Evolutionary conservation across 192 early-diverging fungal species (phyloP), one percentile per base, ranked within the genome.

Genomic region (Bifiguratus adelaidae): DNA sequence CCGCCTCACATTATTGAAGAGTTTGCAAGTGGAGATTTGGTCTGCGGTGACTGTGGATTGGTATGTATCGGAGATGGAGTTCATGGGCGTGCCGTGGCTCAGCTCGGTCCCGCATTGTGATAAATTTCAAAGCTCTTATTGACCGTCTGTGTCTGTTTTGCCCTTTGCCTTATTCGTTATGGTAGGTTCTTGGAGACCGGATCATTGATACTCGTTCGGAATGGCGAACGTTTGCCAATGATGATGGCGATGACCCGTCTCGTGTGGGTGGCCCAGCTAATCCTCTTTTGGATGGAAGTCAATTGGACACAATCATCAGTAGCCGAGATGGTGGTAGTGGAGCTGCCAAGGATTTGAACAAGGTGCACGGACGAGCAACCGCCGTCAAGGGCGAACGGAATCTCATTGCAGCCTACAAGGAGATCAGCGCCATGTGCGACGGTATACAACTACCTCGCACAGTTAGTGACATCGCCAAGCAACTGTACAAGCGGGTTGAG

Each of bases 151-250:
- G n/a, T n/a, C n/a, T n/a, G n/a, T n/a, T n/a, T n/a, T n/a, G n/a
- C n/a, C n/a, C n/a, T n/a, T n/a, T n/a, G n/a, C n/a, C n/a, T n/a
- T n/a, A n/a, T n/a, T n/a, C n/a, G n/a, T n/a, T n/a, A n/a, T n/a
- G n/a, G n/a, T n/a, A n/a, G n/a, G n/a, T n/a, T n/a, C 72, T 96
- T 2, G 87, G 86, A 11, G 80, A 92, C 54, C 74, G 91, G 15
- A 79, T 96, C 52, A 91, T 92, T 48, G 90, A 90, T 58, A 91
- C 94, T 22, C 80, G 92, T 8, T 91, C 87, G 1, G 95, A 98
- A 60, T 98, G 95, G 95, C 83, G 95, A 40, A 98, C 92, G 19
- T 90, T 92, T 55, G 79, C 88, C 18, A 89, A 90, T 58, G 91
- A 91, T 47, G 90, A 82, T 52, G 85, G 81, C 36, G 87, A 88